A percentile compares a stretch with the other conserved stretches of the same genome.
These are phyloP conservation scores for Dactylonectria estremocensis DNA, from an alignment of 2,329 filamentous ascomycete genomes.

Conservation along the genomic window DNA sequence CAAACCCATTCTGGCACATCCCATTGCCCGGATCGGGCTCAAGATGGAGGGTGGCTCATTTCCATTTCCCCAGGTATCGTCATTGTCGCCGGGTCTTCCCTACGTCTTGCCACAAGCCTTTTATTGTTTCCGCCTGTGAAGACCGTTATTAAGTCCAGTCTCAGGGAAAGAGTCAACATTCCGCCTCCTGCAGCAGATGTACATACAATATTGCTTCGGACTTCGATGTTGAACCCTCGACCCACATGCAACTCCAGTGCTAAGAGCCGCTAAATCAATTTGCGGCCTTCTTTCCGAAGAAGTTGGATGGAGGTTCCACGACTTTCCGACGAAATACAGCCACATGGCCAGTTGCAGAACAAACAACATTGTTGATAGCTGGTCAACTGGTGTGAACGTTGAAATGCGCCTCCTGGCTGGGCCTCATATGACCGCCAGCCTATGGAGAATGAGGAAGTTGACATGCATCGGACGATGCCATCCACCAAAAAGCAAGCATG, in stretches of 20 bases:
- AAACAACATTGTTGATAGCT: background rate
- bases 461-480: constrained; percentile 7
- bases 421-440: background rate
- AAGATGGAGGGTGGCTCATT: constrained; percentile 17
- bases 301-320: constrained; percentile 12
- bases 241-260: constrained; percentile 21
- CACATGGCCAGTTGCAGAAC: constrained; percentile 13
- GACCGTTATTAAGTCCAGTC: background rate
- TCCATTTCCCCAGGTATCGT: constrained; percentile 5
- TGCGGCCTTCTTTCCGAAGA: constrained; percentile 34
- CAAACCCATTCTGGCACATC: constrained; percentile 11
- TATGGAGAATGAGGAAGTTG: constrained; percentile 14
- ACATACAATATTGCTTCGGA: background rate
- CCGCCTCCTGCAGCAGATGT: background rate
- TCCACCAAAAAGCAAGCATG: constrained; percentile 15
- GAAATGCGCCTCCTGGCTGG: background rate
- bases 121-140: constrained; percentile 9
- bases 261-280: constrained; percentile 17
- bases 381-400: background rate
- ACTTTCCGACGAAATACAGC: background rate
- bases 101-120: constrained; percentile 2
- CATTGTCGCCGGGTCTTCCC: background rate
- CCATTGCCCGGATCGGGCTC: constrained; percentile 8
- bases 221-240: background rate
- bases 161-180: background rate